Percentiles rank a stretch among this genome's conserved stretches.
Evolutionary conservation across 805 yeast genomes (phyloP).

Genomic region (Metschnikowia shivogae): DNA sequence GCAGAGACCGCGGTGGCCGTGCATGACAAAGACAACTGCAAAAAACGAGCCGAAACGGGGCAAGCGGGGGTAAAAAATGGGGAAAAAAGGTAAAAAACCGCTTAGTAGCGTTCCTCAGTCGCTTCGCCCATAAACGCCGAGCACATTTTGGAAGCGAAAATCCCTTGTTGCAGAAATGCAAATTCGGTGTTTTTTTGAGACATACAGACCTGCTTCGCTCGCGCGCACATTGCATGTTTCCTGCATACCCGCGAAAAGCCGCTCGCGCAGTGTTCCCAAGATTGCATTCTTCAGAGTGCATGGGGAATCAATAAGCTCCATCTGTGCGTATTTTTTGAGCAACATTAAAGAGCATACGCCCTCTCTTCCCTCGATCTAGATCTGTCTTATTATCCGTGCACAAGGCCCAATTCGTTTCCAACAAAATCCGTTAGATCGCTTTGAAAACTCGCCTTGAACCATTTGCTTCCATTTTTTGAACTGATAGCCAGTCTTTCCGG

Average conservation of each 20-base stretch:
- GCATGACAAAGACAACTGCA: neutral
- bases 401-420: neutral
- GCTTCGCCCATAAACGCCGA: neutral
- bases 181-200: neutral
- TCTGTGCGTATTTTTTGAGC: constrained; percentile 3
- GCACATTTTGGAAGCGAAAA: constrained; percentile 4
- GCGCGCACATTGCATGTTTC: neutral
- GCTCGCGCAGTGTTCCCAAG: neutral
- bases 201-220: constrained; percentile 3
- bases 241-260: neutral
- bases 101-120: neutral
- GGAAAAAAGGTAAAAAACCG: neutral
- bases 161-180: constrained; percentile 1
- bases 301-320: neutral
- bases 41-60: neutral
- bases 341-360: neutral
- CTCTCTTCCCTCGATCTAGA: neutral
- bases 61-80: neutral
- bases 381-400: neutral
- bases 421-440: neutral
- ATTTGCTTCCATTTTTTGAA: no score
- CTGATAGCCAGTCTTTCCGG: no score
- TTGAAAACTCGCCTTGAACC: no score
- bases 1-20: neutral
- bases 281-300: constrained; percentile 2